phyloP scores from a whole-genome alignment of 805 yeast genomes.

The Ogataea allantospora region DNA sequence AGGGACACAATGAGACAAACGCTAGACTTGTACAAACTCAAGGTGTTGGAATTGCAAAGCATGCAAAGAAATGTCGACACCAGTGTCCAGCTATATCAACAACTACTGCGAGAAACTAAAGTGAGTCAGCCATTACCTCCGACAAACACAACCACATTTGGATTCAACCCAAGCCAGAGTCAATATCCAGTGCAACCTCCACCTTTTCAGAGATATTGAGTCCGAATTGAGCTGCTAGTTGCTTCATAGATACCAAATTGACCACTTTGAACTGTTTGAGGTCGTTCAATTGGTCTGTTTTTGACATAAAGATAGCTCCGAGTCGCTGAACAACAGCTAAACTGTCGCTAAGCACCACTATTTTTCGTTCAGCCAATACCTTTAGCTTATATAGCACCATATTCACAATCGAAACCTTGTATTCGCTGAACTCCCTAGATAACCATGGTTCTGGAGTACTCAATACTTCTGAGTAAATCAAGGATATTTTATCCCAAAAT shows the following conservation, averaged over 20 bases:
- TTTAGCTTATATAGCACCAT: conserved; percentile 17
- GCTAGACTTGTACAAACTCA: conserved; percentile 73
- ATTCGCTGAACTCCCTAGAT: conserved; percentile 8
- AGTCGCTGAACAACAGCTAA: conserved; percentile 18
- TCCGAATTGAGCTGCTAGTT: conserved; percentile 4
- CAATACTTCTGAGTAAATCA: conserved; percentile 24
- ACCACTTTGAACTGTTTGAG: conserved; percentile 13
- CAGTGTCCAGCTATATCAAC: conserved; percentile 70
- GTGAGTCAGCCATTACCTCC: conserved; percentile 13
- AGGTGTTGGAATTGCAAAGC: conserved; percentile 73
- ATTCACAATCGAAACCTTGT: conserved; percentile 16
- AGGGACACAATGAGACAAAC: conserved; percentile 72
- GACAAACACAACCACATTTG: conserved; percentile 8
- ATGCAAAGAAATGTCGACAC: conserved; percentile 67
- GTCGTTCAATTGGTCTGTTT: conserved; percentile 15
- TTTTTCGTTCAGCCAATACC: conserved; percentile 10
- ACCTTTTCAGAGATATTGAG: conserved; percentile 3
- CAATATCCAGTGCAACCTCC: conserved; percentile 16
- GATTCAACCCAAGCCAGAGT: conserved; percentile 18
- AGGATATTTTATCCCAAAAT: conserved; percentile 22
- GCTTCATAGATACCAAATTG: conserved; percentile 17
- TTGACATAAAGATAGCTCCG: conserved; percentile 19
- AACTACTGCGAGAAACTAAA: conserved; percentile 37
- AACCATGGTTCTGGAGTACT: conserved; percentile 6
- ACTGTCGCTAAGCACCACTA: conserved; percentile 24